A percentile compares a stretch with the other conserved stretches of the same genome.
Conservation (phyloP, 2,329 filamentous ascomycete species). For the Kalmusia sp. region DNA sequence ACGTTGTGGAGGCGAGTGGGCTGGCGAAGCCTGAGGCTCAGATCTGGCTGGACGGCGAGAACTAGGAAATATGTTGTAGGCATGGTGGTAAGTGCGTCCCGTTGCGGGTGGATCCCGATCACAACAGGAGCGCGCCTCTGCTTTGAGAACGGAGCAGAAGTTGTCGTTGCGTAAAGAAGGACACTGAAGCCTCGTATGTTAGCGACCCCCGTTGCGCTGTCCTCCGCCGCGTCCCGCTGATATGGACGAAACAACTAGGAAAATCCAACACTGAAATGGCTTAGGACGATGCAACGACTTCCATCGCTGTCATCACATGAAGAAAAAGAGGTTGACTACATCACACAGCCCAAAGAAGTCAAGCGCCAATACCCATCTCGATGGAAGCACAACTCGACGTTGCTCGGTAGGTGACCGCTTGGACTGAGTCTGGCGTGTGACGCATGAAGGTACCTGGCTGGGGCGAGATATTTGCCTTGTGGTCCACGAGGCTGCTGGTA, state of each 20-base stretch:
- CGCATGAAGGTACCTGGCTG: neutral
- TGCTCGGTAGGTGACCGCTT: neutral
- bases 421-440: conserved; percentile 7
- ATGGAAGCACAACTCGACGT: neutral
- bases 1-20: conserved; percentile 16
- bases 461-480: neutral
- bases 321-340: conserved; percentile 9
- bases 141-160: conserved; percentile 6
- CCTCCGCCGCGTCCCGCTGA: neutral
- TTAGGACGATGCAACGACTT: too few species aligned
- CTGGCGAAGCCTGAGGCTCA: conserved; percentile 1
- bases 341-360: conserved; percentile 10
- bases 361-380: conserved; percentile 5
- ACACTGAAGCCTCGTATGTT: too few species aligned
- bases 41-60: conserved; percentile 5
- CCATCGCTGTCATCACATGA: conserved; percentile 11
- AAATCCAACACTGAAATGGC: neutral
- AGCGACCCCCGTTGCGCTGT: conserved; percentile 7
- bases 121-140: conserved; percentile 7
- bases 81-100: conserved; percentile 13
- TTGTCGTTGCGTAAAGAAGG: conserved; percentile 5
- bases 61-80: neutral
- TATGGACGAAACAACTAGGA: neutral
- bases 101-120: conserved; percentile 9
- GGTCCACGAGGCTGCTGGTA: neutral